phyloP scores from a whole-genome alignment of 495 filamentous ascomycete genomes.

The Pseudevernia furfuracea region DNA sequence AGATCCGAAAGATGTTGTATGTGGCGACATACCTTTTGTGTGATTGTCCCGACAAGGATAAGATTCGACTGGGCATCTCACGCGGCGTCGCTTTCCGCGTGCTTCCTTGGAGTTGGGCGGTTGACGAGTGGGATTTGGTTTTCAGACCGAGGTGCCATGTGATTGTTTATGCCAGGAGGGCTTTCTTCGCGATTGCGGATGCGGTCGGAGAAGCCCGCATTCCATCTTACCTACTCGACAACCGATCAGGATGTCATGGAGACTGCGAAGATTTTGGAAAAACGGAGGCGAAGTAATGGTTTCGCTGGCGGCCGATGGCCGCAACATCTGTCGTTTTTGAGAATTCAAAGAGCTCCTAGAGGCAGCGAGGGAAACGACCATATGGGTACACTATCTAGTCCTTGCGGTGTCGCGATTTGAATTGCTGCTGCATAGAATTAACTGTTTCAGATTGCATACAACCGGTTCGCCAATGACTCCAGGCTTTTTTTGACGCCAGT shows the following conservation, averaged over 20 bases:
- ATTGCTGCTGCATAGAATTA: neutral
- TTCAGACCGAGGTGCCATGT: neutral
- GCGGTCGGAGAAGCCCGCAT: neutral
- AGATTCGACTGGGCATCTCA: neutral
- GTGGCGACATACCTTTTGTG: neutral
- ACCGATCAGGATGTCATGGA: neutral
- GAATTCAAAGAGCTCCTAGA: neutral
- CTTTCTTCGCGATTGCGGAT: neutral
- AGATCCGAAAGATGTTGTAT: neutral
- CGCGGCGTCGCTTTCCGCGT: neutral
- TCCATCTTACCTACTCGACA: neutral
- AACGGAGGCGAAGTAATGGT: neutral
- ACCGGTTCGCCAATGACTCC: too few relatives aligned
- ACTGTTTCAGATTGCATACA: too few relatives aligned
- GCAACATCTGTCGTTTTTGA: neutral
- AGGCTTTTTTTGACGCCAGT: too few relatives aligned
- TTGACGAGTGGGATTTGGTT: neutral
- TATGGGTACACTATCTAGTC: too few relatives aligned
- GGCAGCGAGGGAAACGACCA: too few relatives aligned
- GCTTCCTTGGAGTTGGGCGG: neutral
- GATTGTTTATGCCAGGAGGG: neutral
- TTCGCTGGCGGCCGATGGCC: neutral
- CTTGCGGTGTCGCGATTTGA: too few relatives aligned
- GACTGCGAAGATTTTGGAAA: neutral
- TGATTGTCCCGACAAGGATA: neutral